phyloP scores from a whole-genome alignment of 2,329 filamentous ascomycete genomes.

The Fusarium ramigenum region DNA sequence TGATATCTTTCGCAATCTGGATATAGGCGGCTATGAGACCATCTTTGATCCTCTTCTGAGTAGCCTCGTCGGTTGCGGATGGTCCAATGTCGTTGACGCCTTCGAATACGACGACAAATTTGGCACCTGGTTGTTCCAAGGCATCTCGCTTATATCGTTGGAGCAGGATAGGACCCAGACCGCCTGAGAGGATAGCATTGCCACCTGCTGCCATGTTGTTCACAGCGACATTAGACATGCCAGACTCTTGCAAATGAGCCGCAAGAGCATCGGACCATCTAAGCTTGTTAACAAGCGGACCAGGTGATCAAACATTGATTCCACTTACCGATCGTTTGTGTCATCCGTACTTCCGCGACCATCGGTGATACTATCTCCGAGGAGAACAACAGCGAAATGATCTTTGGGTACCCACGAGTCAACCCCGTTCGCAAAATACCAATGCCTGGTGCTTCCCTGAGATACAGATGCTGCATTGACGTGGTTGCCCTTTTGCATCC shows the following conservation, averaged over 20 bases:
- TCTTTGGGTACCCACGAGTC: constrained; percentile 17
- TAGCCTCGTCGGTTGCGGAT: constrained; percentile 2
- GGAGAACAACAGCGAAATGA: constrained; percentile 22
- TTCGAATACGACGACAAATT: constrained; percentile 19
- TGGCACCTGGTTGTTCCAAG: constrained; percentile 12
- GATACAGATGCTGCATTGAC: constrained; percentile 24
- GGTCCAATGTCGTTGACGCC: constrained; percentile 22
- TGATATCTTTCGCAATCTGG: constrained; percentile 2
- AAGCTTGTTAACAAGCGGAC: background rate
- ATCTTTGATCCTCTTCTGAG: background rate
- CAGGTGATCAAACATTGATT: no score
- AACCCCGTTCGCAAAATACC: constrained; percentile 26
- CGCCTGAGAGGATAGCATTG: constrained; percentile 23
- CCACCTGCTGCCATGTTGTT: constrained; percentile 32
- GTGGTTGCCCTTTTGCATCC: constrained; percentile 25
- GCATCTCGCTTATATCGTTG: constrained; percentile 28
- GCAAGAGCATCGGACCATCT: constrained; percentile 30
- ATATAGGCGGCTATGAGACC: constrained; percentile 7
- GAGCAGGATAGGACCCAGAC: constrained; percentile 18
- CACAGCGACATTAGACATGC: constrained; percentile 12
- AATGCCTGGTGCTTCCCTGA: constrained; percentile 20
- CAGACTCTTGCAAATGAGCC: constrained; percentile 9
- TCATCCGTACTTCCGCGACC: constrained; percentile 31
- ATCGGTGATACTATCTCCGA: constrained; percentile 30
- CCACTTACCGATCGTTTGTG: constrained; percentile 10